Conservation (phyloP, 345 rosid genomes). For the Gossypium stocksii region DNA sequence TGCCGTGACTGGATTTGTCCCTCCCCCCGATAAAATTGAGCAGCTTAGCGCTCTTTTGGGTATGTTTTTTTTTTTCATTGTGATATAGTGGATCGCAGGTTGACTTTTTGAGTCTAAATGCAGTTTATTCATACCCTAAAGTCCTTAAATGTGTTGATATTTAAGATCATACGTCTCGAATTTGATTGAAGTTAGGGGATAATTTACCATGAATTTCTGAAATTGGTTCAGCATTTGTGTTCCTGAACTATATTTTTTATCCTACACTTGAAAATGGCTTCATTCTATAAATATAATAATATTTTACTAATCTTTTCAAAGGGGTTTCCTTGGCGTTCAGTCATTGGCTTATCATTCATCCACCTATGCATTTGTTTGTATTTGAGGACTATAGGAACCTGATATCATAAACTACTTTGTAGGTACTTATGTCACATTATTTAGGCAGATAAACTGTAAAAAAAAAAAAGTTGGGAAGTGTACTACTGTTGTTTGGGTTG, state of each 20-base stretch:
- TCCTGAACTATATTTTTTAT: background rate
- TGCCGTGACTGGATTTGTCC: slow-evolving; percentile 49
- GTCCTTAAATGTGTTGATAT: background rate
- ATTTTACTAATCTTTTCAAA: background rate
- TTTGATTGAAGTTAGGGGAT: background rate
- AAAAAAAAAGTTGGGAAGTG: background rate
- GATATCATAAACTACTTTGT: background rate
- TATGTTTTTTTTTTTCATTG: slow-evolving; percentile 29
- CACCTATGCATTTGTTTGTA: background rate
- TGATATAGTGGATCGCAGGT: background rate
- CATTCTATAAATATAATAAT: background rate
- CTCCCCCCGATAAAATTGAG: slow-evolving; percentile 55
- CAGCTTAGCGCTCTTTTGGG: slow-evolving; percentile 63
- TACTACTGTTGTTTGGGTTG: background rate
- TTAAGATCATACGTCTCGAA: background rate
- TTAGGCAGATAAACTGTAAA: background rate
- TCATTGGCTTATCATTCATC: background rate
- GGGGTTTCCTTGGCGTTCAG: background rate
- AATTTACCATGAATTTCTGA: background rate
- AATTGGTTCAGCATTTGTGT: background rate
- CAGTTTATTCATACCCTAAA: background rate
- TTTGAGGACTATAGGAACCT: background rate
- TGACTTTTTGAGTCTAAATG: slow-evolving; percentile 3
- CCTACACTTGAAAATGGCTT: background rate
- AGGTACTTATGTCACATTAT: background rate